phyloP scores from a whole-genome alignment of 129 eudicot genomes.

The Tagetes erecta region DNA sequence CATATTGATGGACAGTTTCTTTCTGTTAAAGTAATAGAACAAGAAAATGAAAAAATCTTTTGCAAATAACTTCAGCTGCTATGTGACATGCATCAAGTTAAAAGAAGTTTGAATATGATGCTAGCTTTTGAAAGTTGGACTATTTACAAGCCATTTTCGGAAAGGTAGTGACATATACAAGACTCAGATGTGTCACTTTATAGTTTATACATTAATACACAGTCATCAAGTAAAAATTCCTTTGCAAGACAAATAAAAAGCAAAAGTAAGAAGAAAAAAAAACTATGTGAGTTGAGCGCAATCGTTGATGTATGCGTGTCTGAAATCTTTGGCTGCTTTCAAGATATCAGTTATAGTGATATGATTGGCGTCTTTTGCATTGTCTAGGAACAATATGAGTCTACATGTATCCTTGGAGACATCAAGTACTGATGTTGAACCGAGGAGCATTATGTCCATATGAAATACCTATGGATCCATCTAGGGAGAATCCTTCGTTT shows the following conservation, averaged over 20 bases:
- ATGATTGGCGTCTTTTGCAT: not conserved
- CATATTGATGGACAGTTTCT: too few relatives aligned
- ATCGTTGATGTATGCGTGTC: too few relatives aligned
- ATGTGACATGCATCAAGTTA: not conserved
- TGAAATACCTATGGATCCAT: not conserved
- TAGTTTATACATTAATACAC: conserved; percentile 4
- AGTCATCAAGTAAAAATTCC: not conserved
- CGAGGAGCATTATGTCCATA: not conserved
- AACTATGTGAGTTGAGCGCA: conserved; percentile 32
- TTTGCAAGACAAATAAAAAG: conserved; percentile 17
- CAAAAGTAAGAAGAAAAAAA: too few relatives aligned
- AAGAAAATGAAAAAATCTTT: not conserved
- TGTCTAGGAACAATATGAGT: not conserved
- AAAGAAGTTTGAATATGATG: too few relatives aligned
- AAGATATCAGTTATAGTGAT: not conserved
- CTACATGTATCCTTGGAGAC: not conserved
- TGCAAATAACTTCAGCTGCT: not conserved
- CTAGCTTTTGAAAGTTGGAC: not conserved
- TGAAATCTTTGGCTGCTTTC: not conserved
- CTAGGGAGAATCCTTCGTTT: not conserved
- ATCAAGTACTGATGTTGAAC: not conserved
- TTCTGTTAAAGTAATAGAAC: too few relatives aligned
- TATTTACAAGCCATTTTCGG: too few relatives aligned
- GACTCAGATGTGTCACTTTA: not conserved
- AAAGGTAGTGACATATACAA: not conserved